Evolutionary conservation across 208 protist species (phyloP).

Genomic region (Giardia duodenalis): DNA sequence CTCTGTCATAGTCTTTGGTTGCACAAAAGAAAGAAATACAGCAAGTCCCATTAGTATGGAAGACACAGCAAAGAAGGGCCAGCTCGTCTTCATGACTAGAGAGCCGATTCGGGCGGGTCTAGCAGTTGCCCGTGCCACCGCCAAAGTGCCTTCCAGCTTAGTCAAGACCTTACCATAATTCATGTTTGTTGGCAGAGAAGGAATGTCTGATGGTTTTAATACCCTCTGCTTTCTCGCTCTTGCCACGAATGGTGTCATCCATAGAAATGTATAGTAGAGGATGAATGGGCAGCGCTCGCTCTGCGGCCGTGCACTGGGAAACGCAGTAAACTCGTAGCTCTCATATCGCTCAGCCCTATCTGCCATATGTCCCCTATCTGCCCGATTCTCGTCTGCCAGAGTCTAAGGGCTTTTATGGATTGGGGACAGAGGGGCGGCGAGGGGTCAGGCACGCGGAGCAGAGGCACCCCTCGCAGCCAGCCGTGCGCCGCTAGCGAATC

Average conservation of each 20-base stretch:
- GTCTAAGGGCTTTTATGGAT: no score
- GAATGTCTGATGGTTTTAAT: not conserved
- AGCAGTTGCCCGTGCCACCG: not conserved
- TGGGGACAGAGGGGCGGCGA: no score
- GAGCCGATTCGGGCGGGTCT: not conserved
- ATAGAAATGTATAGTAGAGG: not conserved
- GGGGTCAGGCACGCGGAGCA: no score
- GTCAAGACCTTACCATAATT: not conserved
- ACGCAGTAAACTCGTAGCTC: no score
- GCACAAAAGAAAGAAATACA: not conserved
- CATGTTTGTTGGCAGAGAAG: not conserved
- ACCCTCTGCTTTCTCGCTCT: not conserved
- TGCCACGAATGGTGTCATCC: not conserved
- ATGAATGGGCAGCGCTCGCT: not conserved
- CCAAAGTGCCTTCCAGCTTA: not conserved
- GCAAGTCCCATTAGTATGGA: not conserved
- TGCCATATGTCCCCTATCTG: no score
- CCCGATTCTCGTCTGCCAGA: no score
- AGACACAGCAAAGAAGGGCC: not conserved
- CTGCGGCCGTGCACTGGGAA: not conserved
- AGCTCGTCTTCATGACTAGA: not conserved
- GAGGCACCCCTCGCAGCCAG: no score
- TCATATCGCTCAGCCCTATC: no score
- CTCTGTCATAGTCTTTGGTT: not conserved
- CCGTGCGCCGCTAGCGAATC: no score